Evolutionary conservation across 768 basidiomycete genomes (phyloP), one percentile per base, ranked within the genome.

Genomic region (Omphalotus guepiniiformis): DNA sequence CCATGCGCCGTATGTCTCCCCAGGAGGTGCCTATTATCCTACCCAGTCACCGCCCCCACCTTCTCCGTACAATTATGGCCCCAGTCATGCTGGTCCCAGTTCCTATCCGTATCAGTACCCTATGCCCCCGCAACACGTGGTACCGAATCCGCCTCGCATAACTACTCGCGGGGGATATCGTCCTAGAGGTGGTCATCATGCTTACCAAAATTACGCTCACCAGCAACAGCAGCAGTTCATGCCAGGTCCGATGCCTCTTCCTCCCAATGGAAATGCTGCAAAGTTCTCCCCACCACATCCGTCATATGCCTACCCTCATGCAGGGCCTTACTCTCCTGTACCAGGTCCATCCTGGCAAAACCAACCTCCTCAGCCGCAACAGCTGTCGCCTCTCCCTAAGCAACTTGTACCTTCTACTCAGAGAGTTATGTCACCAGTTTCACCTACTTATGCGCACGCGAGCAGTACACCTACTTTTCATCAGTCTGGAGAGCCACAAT

Each of bases 1-100:
- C 12, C 32, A 42, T 30, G 9, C 13, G 23, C 23, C 23, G n/a
- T n/a, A n/a, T n/a, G n/a, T n/a, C n/a, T n/a, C n/a, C n/a, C 61
- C 63, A 18, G 59, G 63, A 0, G 50, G 63, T 1, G 52, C 65
- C 3, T 56, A 48, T 11, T 67, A 60, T 47, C 59, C 58, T 49
- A 47, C 49, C 19, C 58, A 53, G 29, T 48, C 38, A 21, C 40
- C 49, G 11, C 53, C 59, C 3, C 58, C 63, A 12, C 34, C 47
- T 18, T 47, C 45, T 4, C 25, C 6, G 28, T 52, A 46, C 11
- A 30, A 18, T 15, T 49, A 52, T 18, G 42, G 41, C 25, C 25
- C 44, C n/a, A 42, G 34, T 30, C 37, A 34, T 21, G 30, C 51
- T 25, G 51, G 45, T 11, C 54, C 54, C 11, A 54, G 51, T 29